Base-by-base conservation (phyloP, 2,329 filamentous ascomycete genomes). In the Diplodia sapinea region DNA sequence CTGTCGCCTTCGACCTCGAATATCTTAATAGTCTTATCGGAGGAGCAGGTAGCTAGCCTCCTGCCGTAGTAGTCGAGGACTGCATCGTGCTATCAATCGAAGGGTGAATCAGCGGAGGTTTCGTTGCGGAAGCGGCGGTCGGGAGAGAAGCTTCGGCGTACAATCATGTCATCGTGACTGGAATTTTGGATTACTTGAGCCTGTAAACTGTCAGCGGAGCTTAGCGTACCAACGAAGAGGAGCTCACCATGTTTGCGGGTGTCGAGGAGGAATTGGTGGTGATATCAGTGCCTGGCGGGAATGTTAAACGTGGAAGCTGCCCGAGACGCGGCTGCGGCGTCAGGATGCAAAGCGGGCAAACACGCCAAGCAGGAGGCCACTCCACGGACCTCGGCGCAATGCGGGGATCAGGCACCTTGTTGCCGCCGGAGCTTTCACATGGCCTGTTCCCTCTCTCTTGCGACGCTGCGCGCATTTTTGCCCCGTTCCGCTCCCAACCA, bases 151-250 rank as follows among this genome's bases (percentile, higher is more conserved):
- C 64, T 64, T 11, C 40, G 73, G 88, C 92, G 77, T 93, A 98
- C 94, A 87, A 99, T 97, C 94, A 98, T 98, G 80, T 97, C 94
- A 90, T 98, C 94, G 84, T 99, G 95, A 77, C 91, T 91, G 70
- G 90, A 91, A 81, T 92, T 93, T 72, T 90, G 87, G 81, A 94
- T 93, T 75, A 92, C 88, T 84, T 94, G 91, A 69, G 90, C 86
- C 89, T 90, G 70, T 72, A 72, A 70, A 70, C 40, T 68, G 70
- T 73, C 55, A 70, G 71, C 9, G 17, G 54, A 63, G 29, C 49
- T 51, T 2, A 26, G 50, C 36, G 29, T 29, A 11, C 49, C 20
- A 33, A 8, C 54, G 26, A 36, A 68, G 50, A 54, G 33, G 49
- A 65, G 43, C 67, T 66, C 23, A 70, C 69, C 69, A 70, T 68